Base-by-base conservation (phyloP, 192 early-diverging fungal genomes). In the Coemansia sp. region DNA sequence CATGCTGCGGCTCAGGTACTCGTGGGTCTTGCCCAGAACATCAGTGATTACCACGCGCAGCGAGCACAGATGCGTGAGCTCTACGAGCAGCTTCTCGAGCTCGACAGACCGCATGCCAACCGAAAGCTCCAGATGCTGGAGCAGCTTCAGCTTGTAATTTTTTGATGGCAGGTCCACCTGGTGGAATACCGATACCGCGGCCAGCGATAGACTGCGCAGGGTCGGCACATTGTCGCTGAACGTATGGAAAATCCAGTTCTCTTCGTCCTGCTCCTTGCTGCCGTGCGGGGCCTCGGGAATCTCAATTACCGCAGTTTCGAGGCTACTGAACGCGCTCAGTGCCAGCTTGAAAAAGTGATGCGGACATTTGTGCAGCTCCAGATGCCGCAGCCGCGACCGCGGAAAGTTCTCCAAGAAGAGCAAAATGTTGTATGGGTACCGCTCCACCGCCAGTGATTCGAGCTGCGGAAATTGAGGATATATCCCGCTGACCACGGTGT, bases 361-460 rank as follows among this genome's bases (percentile, higher is more conserved):
- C 16, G 64, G 40, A 45, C 73, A 77, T 14, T 50, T 49, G 16
- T n/a, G 18, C 22, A 77, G 29, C 7, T 53, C 40, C 14, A 77
- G 60, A 12, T 52, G 54, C 1, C 29, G 58, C 25, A 77, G 43
- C 42, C 62, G 67, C 22, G 63, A 16, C 10, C 73, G 58, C 18
- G 73, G 73, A 42, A 70, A 77, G 46, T 62, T 70, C 35, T 70
- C 73, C 19, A 77, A 33, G 30, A 77, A 65, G 5, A 52, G 38
- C 19, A 48, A 50, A 21, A 62, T 62, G 29, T 77, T 50, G 32
- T 55, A 56, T 9, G 73, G 67, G 23, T 70, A 77, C 2, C 47
- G 59, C 3, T 44, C 52, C 16, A 77, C 40, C 2, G 11, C 31
- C 42, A 77, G 57, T 0, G 56, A 52, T 14, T 58, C 46, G n/a